Evolutionary conservation across 2,329 filamentous ascomycete species (phyloP).

Genomic region (Tolypocladium amazonense): DNA sequence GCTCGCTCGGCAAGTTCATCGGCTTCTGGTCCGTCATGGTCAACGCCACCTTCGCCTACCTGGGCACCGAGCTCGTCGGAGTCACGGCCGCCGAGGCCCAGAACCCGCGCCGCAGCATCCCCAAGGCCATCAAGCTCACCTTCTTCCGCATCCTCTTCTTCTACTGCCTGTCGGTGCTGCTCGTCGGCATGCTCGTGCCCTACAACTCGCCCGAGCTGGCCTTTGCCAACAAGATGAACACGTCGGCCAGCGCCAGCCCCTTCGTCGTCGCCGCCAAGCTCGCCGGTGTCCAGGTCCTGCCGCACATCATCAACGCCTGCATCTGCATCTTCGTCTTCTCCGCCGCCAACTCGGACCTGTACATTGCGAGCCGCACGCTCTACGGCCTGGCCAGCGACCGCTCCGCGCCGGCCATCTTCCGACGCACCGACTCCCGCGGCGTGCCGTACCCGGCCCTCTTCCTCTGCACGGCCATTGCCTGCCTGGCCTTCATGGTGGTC

Average conservation of each 20-base stretch:
- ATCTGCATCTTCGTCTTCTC: constrained; percentile 70
- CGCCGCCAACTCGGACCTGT: constrained; percentile 67
- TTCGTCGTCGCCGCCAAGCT: constrained; percentile 65
- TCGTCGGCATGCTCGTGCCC: constrained; percentile 67
- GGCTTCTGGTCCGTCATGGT: constrained; percentile 63
- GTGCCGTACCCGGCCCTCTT: constrained; percentile 59
- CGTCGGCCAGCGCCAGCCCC: constrained; percentile 43
- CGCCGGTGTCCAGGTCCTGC: constrained; percentile 51
- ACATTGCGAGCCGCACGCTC: constrained; percentile 63
- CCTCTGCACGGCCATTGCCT: constrained; percentile 48
- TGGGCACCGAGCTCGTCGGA: constrained; percentile 67
- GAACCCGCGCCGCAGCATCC: constrained; percentile 68
- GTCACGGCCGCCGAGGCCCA: constrained; percentile 72
- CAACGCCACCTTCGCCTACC: constrained; percentile 68
- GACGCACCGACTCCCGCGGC: constrained; percentile 58
- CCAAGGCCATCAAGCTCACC: constrained; percentile 67
- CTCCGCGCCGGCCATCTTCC: constrained; percentile 62
- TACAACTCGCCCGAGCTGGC: constrained; percentile 53
- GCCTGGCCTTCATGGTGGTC: constrained; percentile 61
- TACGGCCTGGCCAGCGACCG: constrained; percentile 64
- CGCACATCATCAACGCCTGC: constrained; percentile 61
- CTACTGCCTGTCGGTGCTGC: constrained; percentile 63
- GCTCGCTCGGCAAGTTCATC: constrained; percentile 39
- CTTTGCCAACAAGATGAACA: constrained; percentile 38
- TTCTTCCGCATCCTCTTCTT: constrained; percentile 78